Base-by-base conservation (phyloP, 306 rosid species). In the Spatholobus suberectus region DNA sequence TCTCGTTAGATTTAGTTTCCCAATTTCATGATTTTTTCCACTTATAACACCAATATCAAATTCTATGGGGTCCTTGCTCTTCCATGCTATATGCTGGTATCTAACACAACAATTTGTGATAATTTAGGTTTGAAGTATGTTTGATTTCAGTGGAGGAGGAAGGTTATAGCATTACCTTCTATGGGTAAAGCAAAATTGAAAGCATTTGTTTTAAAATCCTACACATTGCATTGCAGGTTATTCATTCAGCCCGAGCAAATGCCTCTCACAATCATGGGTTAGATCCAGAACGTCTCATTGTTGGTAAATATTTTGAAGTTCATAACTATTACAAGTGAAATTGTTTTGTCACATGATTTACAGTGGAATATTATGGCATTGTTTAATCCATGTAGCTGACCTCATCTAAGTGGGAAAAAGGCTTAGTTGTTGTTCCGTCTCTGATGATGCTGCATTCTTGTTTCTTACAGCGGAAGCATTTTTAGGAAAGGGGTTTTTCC, bases 201-300 rank as follows among this genome's bases (percentile, higher is more conserved):
- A 40, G 37, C 32, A 27, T 20, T 3, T 52, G 44, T 26, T 24
- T 71, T 58, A 47, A 78, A 52, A 34, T 71, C 63, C 13, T 82
- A 23, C 65, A 68, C 10, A 55, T 61, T 83, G 83, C 10, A 55
- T 61, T 83, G 83, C 83, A 95, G 99, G 99, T 93, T 83, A 90
- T 95, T 84, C 94, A 90, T 86, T 92, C 98, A 20, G 98, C 99
- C 75, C 82, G 89, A 77, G 99, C 97, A 81, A 96, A 96, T 20
- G 98, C 98, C 74, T 82, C 97, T 44, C 98, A 96, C 86, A 93
- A 96, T 86, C 97, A 93, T 49, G 96, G 97, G 47, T 77, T 96
- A 82, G 92, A 93, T 87, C 76, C 98, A 4, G 98, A 93, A 2
- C 93, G 96, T 52, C 98, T 96, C 85, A 93, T 96, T 61, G 88